Conservation (phyloP, 2,329 filamentous ascomycete genomes). For the Apiospora saccharicola region DNA sequence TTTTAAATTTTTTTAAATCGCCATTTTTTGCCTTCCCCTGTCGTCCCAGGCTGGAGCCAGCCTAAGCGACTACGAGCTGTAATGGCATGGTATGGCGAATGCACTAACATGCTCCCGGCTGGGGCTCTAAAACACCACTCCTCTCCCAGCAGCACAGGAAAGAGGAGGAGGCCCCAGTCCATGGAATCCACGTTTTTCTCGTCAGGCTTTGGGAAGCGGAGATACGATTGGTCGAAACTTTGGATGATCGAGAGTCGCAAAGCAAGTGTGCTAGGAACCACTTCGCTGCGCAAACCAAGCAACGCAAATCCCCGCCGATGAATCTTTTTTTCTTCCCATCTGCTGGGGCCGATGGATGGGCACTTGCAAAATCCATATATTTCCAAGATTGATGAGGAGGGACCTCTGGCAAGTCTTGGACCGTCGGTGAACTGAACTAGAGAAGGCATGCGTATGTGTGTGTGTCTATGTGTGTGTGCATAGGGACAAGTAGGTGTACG, state of each 20-base stretch:
- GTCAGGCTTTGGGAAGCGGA: constrained; percentile 7
- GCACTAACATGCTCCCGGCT: constrained; percentile 13
- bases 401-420: neutral
- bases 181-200: constrained; percentile 13
- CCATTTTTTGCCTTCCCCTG: neutral
- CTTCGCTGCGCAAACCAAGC: constrained; percentile 14
- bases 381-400: constrained; percentile 4
- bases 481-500: constrained; percentile 5
- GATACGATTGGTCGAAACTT: constrained; percentile 14
- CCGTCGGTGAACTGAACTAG: constrained; percentile 5
- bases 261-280: constrained; percentile 21
- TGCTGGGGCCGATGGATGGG: constrained; percentile 14
- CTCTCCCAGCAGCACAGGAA: neutral
- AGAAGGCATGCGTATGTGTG: neutral
- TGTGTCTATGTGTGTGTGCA: neutral
- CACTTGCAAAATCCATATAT: constrained; percentile 15
- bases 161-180: constrained; percentile 13
- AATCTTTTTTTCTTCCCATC: constrained; percentile 4
- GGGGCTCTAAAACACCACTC: constrained; percentile 18
- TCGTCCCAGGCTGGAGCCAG: neutral
- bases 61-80: constrained; percentile 13
- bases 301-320: constrained; percentile 21
- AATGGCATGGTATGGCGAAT: neutral
- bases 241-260: constrained; percentile 19
- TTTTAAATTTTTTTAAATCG: neutral